Conservation (phyloP, 257 asterid genomes). For the Fraxinus pennsylvanica region DNA sequence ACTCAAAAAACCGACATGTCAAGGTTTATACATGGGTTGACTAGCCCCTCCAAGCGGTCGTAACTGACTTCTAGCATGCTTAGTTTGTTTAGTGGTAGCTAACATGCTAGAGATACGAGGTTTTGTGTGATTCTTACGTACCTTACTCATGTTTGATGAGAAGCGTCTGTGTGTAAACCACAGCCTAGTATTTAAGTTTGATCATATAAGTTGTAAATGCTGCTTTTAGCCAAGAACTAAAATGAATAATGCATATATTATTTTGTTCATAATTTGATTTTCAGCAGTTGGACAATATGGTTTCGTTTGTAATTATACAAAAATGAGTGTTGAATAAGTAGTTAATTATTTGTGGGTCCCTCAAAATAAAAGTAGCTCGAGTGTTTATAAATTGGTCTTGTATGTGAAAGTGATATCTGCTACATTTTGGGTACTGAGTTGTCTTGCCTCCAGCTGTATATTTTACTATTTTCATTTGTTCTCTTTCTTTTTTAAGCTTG, state of each 20-base stretch:
- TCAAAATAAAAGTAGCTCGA: too few species aligned
- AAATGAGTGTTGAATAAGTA: too few species aligned
- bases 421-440: too few species aligned
- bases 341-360: too few species aligned
- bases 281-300: background rate
- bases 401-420: too few species aligned
- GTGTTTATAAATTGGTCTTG: too few species aligned
- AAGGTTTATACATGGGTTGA: constrained; percentile 14
- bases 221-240: background rate
- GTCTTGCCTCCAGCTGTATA: too few species aligned
- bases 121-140: constrained; percentile 27
- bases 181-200: background rate
- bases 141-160: background rate
- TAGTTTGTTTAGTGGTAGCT: constrained; percentile 24
- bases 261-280: background rate
- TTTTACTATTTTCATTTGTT: too few species aligned
- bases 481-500: too few species aligned
- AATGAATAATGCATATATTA: background rate
- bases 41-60: background rate
- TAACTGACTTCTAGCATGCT: constrained; percentile 19
- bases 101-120: constrained; percentile 27
- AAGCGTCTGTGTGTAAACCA: background rate
- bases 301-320: too few species aligned
- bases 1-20: background rate
- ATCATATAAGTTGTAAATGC: background rate